Base-by-base conservation (phyloP, 345 rosid species). In the Pelargonium nanum region DNA sequence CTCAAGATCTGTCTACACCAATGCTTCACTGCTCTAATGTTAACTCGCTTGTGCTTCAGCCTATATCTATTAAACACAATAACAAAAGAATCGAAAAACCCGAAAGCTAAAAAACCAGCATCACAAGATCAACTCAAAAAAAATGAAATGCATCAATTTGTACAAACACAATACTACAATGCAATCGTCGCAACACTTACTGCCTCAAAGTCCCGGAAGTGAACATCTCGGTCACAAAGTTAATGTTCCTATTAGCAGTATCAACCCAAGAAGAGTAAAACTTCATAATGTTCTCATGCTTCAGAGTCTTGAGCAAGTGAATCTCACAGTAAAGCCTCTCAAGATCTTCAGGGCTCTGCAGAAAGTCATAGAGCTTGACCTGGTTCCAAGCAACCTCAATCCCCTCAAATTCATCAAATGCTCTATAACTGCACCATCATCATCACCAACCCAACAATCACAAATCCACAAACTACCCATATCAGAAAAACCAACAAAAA, bases 341-440 rank as follows among this genome's bases (percentile, higher is more conserved):
- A 10, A 94, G 85, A 61, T 84, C 95, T 62, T 90, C 89, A 48
- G 96, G 96, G 50, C 88, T 87, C 60, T 80, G 92, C 6, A 89
- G 68, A 80, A 87, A 94, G 75, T 94, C 86, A 28, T 85, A 77
- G 62, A 94, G 91, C 85, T 88, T 94, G 63, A 94, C 97, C 71
- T 88, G 96, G 70, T 94, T 94, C 99, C 99, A 94, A 20, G 99
- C 97, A 26, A 94, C 97, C 65, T 93, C 97, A 63, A 90, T 84
- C 28, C 97, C 97, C 69, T 81, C 87, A 40, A 86, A 93, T 75
- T 94, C 96, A 71, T 90, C 97, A 68, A 94, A 84, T 1, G 84
- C 97, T 77, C 82, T 86, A 32, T 83, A 94, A 24, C 99, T 94
- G 75, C 56, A 62, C 45, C 65, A 61, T 69, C 45, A 40, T 12